A percentile compares a stretch with the other conserved stretches of the same genome.
These are phyloP conservation scores for Teratosphaeria pseudoeucalypti DNA, from an alignment of 2,329 filamentous ascomycete species.

Conservation along the genomic window DNA sequence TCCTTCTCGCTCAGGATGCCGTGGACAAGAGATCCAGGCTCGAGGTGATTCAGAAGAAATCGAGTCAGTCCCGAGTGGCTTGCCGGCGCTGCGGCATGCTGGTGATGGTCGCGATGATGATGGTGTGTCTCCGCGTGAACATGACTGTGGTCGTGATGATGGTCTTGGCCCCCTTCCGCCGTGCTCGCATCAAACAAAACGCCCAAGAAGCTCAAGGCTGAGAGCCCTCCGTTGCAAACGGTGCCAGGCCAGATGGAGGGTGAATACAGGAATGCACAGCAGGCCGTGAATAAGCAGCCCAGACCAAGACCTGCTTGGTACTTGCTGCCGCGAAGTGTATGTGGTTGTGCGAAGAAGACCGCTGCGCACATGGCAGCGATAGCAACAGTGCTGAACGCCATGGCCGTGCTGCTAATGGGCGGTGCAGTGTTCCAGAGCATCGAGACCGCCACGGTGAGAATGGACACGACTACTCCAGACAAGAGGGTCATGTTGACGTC, in stretches of 20 bases:
- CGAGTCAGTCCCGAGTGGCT: conserved; percentile 60
- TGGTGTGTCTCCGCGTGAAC: conserved; percentile 1
- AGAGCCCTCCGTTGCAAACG: conserved; percentile 24
- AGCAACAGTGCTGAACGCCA: conserved; percentile 31
- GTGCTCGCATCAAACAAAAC: conserved; percentile 31
- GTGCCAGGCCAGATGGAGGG: conserved; percentile 26
- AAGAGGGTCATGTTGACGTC: conserved; percentile 34
- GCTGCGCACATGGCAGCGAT: conserved; percentile 34
- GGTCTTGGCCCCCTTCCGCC: conserved; percentile 15
- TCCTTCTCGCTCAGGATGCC: conserved; percentile 84
- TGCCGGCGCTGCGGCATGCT: conserved; percentile 25
- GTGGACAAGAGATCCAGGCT: conserved; percentile 67
- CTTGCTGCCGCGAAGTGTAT: conserved; percentile 28
- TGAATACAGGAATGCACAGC: conserved; percentile 25
- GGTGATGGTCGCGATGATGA: conserved; percentile 18
- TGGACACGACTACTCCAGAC: conserved; percentile 28
- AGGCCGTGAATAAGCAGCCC: conserved; percentile 24
- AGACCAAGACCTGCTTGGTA: conserved; percentile 23
- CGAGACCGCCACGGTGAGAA: conserved; percentile 28
- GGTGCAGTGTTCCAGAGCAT: conserved; percentile 23
- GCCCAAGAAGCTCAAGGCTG: conserved; percentile 28
- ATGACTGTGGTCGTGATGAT: conserved; percentile 22
- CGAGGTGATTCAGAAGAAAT: conserved; percentile 58
- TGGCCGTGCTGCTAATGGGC: conserved; percentile 23
- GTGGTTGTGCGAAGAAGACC: conserved; percentile 32